Percentiles rank a stretch among this genome's conserved stretches.
These are phyloP conservation scores for Syzygium aromaticum DNA, from an alignment of 345 rosid genomes.

Conservation along the genomic window DNA sequence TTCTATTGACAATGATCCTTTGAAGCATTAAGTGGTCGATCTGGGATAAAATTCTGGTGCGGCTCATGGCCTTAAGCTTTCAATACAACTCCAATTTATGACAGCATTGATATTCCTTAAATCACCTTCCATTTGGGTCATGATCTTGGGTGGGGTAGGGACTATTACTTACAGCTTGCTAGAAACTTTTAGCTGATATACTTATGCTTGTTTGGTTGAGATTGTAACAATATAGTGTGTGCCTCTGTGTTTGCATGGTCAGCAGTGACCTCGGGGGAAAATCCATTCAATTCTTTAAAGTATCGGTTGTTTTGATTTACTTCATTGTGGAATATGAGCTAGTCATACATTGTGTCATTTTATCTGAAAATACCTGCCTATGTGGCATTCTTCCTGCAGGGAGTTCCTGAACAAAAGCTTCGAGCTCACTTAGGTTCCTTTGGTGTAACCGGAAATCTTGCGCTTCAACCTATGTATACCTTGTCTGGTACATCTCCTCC, in stretches of 20 bases:
- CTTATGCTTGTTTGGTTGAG: background rate
- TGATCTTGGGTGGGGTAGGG: background rate
- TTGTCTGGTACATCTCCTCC: constrained; percentile 55
- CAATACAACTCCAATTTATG: background rate
- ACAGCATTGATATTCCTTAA: background rate
- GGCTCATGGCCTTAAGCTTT: background rate
- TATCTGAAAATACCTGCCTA: background rate
- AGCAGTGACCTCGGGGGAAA: background rate
- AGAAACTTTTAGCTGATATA: background rate
- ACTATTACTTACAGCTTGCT: background rate
- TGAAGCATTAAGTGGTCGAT: background rate
- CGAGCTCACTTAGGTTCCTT: constrained; percentile 92
- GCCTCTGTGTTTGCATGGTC: background rate
- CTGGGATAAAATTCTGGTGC: background rate
- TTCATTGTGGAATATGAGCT: background rate
- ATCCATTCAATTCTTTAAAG: background rate
- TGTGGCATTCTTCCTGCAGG: constrained; percentile 38
- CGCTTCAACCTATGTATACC: constrained; percentile 98
- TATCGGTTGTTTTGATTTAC: background rate
- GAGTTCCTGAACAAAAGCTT: constrained; percentile 94
- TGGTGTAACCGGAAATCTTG: constrained; percentile 97
- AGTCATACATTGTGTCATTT: background rate
- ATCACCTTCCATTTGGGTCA: background rate
- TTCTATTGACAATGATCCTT: background rate
- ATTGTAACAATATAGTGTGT: background rate